Base-by-base conservation (phyloP, 306 rosid genomes). In the Acacia melanoxylon region DNA sequence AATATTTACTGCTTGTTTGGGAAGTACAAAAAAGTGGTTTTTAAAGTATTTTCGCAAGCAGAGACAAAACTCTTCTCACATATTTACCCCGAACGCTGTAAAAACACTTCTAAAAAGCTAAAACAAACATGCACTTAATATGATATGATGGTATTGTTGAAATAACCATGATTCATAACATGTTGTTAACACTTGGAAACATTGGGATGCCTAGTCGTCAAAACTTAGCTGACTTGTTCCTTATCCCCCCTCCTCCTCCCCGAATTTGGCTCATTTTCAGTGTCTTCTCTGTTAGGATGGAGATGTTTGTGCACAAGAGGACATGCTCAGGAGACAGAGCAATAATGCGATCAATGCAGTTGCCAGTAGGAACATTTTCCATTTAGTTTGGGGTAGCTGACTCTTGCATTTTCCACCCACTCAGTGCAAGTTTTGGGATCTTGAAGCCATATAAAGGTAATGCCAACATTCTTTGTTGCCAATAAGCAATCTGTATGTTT, bases 321-420 rank as follows among this genome's bases (percentile, higher is more conserved):
- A 87, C 73, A 91, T 95, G 98, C 94, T 95, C 73, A 88, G 78
- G 81, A 86, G 65, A 71, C 90, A 85, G 86, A 93, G 97, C 76
- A 91, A 89, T 77, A 83, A 86, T 76, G 81, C 66, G 78, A 87
- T 95, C 85, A 93, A 81, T 88, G 84, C 86, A 25, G 82, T 71
- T 66, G 98, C 99, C 56, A 95, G 99, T 80, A 94, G 90, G 86
- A 93, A 93, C 70, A 92, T 95, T 81, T 95, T 89, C 81, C 90
- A 89, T 79, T 87, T 95, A 35, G 88, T 95, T 82, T 95, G 99
- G 99, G 92, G 97, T 40, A 82, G 80, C 72, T 88, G 87, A 90
- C 71, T n/a, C 29, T 37, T 80, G 44, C 58, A 56, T 71, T 29
- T 52, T 42, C 42, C 45, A n/a, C 42, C 16, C 12, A 29, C 25